Conservation (phyloP, 768 basidiomycete species). For the Cubamyces sp. region DNA sequence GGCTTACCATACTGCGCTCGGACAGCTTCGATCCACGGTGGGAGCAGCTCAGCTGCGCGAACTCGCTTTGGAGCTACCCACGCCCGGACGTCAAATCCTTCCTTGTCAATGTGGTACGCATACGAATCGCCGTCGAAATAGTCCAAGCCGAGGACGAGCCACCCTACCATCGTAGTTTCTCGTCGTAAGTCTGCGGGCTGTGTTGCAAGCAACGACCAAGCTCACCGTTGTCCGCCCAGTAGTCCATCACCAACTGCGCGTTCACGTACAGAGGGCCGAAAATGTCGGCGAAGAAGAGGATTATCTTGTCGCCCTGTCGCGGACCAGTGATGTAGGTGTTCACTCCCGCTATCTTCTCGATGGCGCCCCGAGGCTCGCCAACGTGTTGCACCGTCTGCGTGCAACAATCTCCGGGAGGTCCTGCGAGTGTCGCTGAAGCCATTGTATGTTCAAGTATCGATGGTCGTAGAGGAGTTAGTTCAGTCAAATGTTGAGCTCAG, state of each 20-base stretch:
- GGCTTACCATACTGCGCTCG: constrained; percentile 50
- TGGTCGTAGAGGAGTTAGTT: too few species aligned
- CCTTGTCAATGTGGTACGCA: constrained; percentile 39
- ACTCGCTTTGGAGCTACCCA: constrained; percentile 46
- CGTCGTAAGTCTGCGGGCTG: constrained; percentile 8
- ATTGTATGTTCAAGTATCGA: neutral
- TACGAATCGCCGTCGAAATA: constrained; percentile 66
- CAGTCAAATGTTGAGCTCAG: neutral
- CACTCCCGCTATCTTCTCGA: constrained; percentile 46
- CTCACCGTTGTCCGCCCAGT: constrained; percentile 60
- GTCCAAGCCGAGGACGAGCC: constrained; percentile 59
- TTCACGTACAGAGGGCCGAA: constrained; percentile 63
- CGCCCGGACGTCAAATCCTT: constrained; percentile 38
- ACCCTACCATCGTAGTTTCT: constrained; percentile 42
- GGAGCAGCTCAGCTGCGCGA: constrained; percentile 44
- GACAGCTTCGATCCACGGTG: constrained; percentile 57
- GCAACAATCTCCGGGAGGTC: constrained; percentile 49
- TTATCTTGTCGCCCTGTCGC: constrained; percentile 39
- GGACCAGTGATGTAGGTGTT: constrained; percentile 61
- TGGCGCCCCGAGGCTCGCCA: constrained; percentile 50
- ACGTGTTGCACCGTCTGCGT: constrained; percentile 53
- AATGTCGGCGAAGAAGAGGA: constrained; percentile 64
- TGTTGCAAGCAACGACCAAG: neutral
- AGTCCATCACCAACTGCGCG: constrained; percentile 63
- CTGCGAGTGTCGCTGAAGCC: constrained; percentile 13